Evolutionary conservation across 2,329 filamentous ascomycete species (phyloP), one percentile per base, ranked within the genome.

Genomic region (Microsporum canis): DNA sequence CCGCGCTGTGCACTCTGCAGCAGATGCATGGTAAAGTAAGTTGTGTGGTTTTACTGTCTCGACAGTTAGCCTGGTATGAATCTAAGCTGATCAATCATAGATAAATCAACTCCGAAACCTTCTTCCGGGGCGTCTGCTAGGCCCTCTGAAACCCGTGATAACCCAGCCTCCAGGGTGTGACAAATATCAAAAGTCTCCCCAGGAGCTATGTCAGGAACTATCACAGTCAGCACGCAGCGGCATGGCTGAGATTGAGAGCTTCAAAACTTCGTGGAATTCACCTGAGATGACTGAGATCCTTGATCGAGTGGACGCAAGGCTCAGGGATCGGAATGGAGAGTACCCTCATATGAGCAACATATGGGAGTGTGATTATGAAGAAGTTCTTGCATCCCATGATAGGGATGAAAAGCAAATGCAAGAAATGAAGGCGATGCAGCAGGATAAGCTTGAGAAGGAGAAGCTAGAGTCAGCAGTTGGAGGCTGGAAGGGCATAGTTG

Each of bases 61-160:
- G 17, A 23, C 17, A 23, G 17, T 23, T 23, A 23, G 17, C 17
- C 17, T 1, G 17, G 43, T 10, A 47, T 47, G 23, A 23, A 29
- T 27, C 17, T 27, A 49, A 45, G 43, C 29, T 51, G 43, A 59
- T 8, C 4, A 41, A 61, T 38, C 53, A 12, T 59, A 78, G 75
- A 75, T 78, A 58, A 74, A 76, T 59, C 69, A 73, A 63, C 68
- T 78, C 14, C 76, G 76, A 55, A 70, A 69, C 29, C 67, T 77
- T 17, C 66, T 78, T 34, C 76, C 76, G 2, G 71, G 71, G 23
- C 73, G 73, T 31, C 62, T 77, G 8, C 66, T 77, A 39, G 72
- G 74, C 10, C 75, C 75, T 3, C 61, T 77, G 10, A 65, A 68
- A 2, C 72, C 74, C n/a, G 70, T 76, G 33, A 66, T 73, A 39